Evolutionary conservation across 768 basidiomycete genomes (phyloP).

Genomic region (Thelephora aurantiotincta): DNA sequence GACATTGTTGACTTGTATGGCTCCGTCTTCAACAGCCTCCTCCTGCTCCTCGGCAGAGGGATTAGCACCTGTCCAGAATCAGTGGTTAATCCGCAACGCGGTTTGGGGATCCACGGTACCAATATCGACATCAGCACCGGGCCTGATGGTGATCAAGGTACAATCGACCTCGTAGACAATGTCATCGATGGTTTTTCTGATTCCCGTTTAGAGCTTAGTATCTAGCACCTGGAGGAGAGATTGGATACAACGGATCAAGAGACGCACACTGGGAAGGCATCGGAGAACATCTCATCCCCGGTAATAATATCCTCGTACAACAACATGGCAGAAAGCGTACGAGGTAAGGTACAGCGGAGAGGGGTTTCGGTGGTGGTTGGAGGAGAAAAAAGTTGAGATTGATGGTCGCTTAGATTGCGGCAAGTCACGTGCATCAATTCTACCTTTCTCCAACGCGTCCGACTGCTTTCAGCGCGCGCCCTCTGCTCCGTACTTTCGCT

Average conservation of each 20-base stretch:
- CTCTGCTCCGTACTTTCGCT: no score
- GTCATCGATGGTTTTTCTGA: constrained; percentile 63
- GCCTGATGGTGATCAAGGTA: constrained; percentile 48
- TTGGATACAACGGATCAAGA: constrained; percentile 1
- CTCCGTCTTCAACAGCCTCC: constrained; percentile 72
- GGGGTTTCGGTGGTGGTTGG: no score
- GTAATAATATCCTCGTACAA: constrained; percentile 62
- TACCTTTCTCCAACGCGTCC: no score
- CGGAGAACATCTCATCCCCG: constrained; percentile 86
- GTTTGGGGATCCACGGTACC: constrained; percentile 29
- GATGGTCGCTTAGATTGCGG: no score
- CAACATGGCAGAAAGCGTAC: constrained; percentile 35
- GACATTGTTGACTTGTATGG: constrained; percentile 75
- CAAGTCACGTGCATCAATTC: no score
- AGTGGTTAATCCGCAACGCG: not conserved
- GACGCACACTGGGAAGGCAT: constrained; percentile 77
- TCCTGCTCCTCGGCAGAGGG: constrained; percentile 80
- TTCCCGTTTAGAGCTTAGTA: not conserved
- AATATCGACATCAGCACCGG: constrained; percentile 76
- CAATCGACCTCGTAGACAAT: constrained; percentile 86
- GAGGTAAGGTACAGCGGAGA: no score
- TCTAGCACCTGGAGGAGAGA: constrained; percentile 4
- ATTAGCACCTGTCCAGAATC: constrained; percentile 56
- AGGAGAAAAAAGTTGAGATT: no score
- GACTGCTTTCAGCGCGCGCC: no score